These are phyloP conservation scores for Boletus tomentosulus DNA, from an alignment of 768 basidiomycete species.

Conservation along the genomic window DNA sequence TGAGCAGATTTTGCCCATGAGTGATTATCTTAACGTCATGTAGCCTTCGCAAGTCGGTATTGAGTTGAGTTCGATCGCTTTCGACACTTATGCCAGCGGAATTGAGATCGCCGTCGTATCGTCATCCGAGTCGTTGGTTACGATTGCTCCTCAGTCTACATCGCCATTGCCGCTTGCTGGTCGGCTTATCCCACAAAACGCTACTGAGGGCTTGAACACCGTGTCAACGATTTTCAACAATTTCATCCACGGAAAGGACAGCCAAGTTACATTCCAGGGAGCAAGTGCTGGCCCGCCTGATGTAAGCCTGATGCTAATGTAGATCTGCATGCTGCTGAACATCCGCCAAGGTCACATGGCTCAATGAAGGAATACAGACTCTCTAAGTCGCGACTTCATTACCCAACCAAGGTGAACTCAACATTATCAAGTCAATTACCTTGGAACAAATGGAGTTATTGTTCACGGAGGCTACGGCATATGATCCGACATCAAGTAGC, in stretches of 20 bases:
- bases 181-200: slow-evolving; percentile 59
- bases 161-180: slow-evolving; percentile 54
- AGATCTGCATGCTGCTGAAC: slow-evolving; percentile 2
- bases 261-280: slow-evolving; percentile 55
- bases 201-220: slow-evolving; percentile 46
- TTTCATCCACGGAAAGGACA: slow-evolving; percentile 65
- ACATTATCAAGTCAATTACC: slow-evolving; percentile 60
- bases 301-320: slow-evolving; percentile 32
- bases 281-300: slow-evolving; percentile 53
- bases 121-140: slow-evolving; percentile 42
- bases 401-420: slow-evolving; percentile 56
- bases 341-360: slow-evolving; percentile 55
- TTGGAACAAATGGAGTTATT: slow-evolving; percentile 56
- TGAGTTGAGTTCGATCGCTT: slow-evolving; percentile 54
- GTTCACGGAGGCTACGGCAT: slow-evolving; percentile 57
- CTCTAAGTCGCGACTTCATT: slow-evolving; percentile 56
- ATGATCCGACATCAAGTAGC: slow-evolving; percentile 54
- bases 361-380: slow-evolving; percentile 65
- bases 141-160: slow-evolving; percentile 50
- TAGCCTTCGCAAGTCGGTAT: slow-evolving; percentile 77
- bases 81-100: slow-evolving; percentile 52
- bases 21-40: slow-evolving; percentile 1
- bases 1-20: slow-evolving; percentile 28
- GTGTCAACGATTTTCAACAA: slow-evolving; percentile 69
- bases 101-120: slow-evolving; percentile 57